These are phyloP conservation scores for Aspergillus incahuasiensis DNA, from an alignment of 495 filamentous ascomycete species.

Conservation along the genomic window DNA sequence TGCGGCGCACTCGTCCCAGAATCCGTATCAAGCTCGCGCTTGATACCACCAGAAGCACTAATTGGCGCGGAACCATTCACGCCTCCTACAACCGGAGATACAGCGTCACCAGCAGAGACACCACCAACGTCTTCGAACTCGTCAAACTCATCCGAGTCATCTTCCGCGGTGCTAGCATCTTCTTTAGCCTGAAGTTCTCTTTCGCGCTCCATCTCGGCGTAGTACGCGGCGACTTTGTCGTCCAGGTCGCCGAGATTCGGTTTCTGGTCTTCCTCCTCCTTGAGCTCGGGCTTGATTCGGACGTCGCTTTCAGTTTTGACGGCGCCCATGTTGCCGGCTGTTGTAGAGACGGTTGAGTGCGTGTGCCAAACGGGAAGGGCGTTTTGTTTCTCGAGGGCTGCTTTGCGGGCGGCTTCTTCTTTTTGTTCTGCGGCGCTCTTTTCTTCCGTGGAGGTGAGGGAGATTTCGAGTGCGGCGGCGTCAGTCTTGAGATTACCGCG, in stretches of 20 bases:
- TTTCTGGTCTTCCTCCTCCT: conserved; percentile 53
- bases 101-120: conserved; percentile 37
- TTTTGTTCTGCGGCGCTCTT: conserved; percentile 69
- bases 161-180: conserved; percentile 43
- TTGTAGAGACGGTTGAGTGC: conserved; percentile 65
- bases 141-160: conserved; percentile 46
- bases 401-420: conserved; percentile 67
- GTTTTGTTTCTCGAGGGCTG: conserved; percentile 75
- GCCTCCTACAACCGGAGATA: conserved; percentile 29
- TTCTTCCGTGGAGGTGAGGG: conserved; percentile 67
- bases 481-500: conserved; percentile 64
- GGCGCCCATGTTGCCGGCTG: conserved; percentile 16
- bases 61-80: conserved; percentile 21
- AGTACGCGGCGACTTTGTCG: conserved; percentile 50
- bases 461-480: conserved; percentile 69
- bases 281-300: conserved; percentile 39
- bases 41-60: conserved; percentile 32
- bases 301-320: conserved; percentile 36
- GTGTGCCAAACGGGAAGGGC: conserved; percentile 86
- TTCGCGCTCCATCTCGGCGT: conserved; percentile 47
- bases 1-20: conserved; percentile 40
- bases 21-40: conserved; percentile 38
- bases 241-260: conserved; percentile 41
- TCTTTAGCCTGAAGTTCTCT: conserved; percentile 44
- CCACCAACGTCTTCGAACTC: conserved; percentile 48